Percentiles rank a stretch among this genome's conserved stretches.
These are phyloP conservation scores for Lactuca sativa DNA, from an alignment of 129 eudicot genomes.

Conservation along the genomic window DNA sequence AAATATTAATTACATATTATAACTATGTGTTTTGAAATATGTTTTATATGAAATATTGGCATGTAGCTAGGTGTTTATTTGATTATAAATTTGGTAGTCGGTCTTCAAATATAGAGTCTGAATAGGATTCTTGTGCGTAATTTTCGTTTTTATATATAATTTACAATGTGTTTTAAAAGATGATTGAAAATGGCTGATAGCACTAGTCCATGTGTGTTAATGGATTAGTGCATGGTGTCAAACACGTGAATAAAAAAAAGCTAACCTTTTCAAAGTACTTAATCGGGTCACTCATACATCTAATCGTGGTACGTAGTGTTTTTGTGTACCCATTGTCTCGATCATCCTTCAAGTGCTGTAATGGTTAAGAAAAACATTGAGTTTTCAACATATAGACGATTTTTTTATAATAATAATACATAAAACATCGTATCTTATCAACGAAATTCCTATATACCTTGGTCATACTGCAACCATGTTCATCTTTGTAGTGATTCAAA, in stretches of 20 bases:
- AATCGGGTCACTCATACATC: constrained; percentile 56
- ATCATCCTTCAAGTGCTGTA: constrained; percentile 59
- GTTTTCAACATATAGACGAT: neutral
- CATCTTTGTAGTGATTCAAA: constrained; percentile 62
- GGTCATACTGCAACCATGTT: constrained; percentile 58
- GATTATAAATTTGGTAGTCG: too few relatives aligned
- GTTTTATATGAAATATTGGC: too few relatives aligned
- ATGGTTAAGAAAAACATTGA: neutral
- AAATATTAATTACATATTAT: too few relatives aligned
- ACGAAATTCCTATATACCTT: constrained; percentile 39
- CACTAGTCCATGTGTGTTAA: neutral
- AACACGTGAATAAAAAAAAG: neutral
- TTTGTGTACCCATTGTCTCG: constrained; percentile 37
- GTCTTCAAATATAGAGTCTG: too few relatives aligned
- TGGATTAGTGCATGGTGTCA: too few relatives aligned
- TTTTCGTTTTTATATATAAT: too few relatives aligned
- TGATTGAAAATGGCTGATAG: too few relatives aligned
- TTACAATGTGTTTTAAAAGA: too few relatives aligned
- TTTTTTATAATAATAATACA: neutral
- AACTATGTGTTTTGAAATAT: too few relatives aligned
- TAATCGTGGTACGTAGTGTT: constrained; percentile 47
- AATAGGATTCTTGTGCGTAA: too few relatives aligned
- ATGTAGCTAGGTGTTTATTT: too few relatives aligned
- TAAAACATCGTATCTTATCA: neutral
- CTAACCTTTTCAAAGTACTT: constrained; percentile 77